A percentile compares a stretch with the other conserved stretches of the same genome.
These are phyloP conservation scores for Backusella sp. DNA, from an alignment of 192 early-diverging fungal genomes.

Conservation along the genomic window DNA sequence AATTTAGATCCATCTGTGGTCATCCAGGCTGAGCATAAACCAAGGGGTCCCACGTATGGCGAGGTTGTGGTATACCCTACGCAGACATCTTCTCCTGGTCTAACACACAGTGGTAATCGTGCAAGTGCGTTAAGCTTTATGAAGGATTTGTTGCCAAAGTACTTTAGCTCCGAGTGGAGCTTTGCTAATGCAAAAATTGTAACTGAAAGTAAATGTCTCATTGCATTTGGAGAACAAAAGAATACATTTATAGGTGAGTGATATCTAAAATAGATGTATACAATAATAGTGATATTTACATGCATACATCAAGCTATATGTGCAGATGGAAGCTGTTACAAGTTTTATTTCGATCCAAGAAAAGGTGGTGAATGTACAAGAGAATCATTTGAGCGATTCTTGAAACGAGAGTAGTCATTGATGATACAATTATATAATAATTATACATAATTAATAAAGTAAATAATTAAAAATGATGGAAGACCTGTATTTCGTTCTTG, in stretches of 20 bases:
- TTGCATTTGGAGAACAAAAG: conserved; percentile 77
- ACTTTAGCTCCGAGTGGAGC: conserved; percentile 93
- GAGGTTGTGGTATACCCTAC: conserved; percentile 38
- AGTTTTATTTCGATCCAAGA: conserved; percentile 75
- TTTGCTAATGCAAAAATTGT: conserved; percentile 86
- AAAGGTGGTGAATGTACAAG: conserved; percentile 69
- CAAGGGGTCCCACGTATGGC: conserved; percentile 52
- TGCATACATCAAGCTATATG: conserved; percentile 59
- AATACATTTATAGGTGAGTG: conserved; percentile 67
- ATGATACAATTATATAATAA: background rate
- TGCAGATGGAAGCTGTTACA: conserved; percentile 85
- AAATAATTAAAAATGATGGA: background rate
- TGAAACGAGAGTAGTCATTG: conserved; percentile 14
- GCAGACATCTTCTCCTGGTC: conserved; percentile 18
- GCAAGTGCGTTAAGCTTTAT: conserved; percentile 60
- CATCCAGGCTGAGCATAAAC: conserved; percentile 39
- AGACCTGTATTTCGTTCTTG: background rate
- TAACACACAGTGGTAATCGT: conserved; percentile 48
- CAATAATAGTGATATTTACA: background rate
- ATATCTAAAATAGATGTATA: background rate
- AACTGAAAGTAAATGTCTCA: conserved; percentile 76
- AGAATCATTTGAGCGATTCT: conserved; percentile 49
- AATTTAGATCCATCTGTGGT: conserved; percentile 63
- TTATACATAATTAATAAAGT: background rate
- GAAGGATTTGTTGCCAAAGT: conserved; percentile 86